phyloP scores from a whole-genome alignment of 768 basidiomycete species.

The Hysterangium stoloniferum region DNA sequence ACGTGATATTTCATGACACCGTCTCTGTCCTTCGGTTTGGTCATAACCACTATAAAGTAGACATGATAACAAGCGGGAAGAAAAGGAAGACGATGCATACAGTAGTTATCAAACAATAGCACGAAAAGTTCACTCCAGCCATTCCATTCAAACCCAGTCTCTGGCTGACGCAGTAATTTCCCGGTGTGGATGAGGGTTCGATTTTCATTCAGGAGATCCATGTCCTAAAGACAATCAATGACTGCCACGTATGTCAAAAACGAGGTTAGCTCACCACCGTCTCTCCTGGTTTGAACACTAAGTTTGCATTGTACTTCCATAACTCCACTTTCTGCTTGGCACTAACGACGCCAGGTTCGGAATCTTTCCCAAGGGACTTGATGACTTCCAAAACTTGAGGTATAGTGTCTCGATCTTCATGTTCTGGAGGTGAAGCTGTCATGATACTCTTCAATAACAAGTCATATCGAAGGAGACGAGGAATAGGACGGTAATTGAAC shows the following conservation, averaged over 20 bases:
- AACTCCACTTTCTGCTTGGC: conserved; percentile 86
- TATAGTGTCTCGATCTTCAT: conserved; percentile 78
- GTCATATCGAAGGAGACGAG: conserved; percentile 82
- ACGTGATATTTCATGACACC: conserved; percentile 70
- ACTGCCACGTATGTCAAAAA: neutral
- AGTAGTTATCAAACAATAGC: conserved; percentile 90
- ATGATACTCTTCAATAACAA: conserved; percentile 74
- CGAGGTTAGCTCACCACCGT: conserved; percentile 37
- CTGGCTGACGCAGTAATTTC: conserved; percentile 78
- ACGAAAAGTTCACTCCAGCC: conserved; percentile 89
- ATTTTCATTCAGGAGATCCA: conserved; percentile 81
- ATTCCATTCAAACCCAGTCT: conserved; percentile 80
- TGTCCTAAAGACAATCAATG: conserved; percentile 43
- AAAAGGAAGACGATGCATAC: conserved; percentile 37
- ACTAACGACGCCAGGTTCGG: conserved; percentile 77
- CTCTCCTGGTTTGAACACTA: conserved; percentile 77
- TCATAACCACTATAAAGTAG: conserved; percentile 64
- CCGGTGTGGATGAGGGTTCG: conserved; percentile 80
- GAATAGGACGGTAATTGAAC: conserved; percentile 89
- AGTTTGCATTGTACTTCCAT: conserved; percentile 75
- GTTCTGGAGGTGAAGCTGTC: conserved; percentile 62
- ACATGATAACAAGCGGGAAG: conserved; percentile 12
- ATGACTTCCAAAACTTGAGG: conserved; percentile 84
- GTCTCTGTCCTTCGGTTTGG: conserved; percentile 71
- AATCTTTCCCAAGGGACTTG: conserved; percentile 77